Conservation (phyloP, 1,284 basidiomycete genomes). For the Phenoliferia sp. region DNA sequence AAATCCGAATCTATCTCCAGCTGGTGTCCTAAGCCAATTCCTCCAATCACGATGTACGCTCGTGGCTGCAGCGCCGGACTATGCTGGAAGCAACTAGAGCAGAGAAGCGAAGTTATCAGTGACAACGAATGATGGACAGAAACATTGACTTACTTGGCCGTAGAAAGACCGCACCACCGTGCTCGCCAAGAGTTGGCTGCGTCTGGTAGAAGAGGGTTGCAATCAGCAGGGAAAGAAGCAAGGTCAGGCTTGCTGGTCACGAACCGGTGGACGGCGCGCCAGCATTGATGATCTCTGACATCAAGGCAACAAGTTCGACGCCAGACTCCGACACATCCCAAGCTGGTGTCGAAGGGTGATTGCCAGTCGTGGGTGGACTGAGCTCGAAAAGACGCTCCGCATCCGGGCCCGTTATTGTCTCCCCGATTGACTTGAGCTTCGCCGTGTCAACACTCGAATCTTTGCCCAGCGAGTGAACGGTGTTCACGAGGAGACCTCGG, state of each 20-base stretch:
- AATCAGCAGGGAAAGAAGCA: not conserved
- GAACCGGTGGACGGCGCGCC: conserved; percentile 64
- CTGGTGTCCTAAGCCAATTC: conserved; percentile 55
- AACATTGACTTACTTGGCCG: too few relatives aligned
- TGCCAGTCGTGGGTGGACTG: not conserved
- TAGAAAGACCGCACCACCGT: conserved; percentile 87
- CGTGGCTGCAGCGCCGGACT: conserved; percentile 84
- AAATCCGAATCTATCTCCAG: conserved; percentile 61
- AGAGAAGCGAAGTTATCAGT: too few relatives aligned
- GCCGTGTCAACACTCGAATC: not conserved
- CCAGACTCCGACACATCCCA: conserved; percentile 55
- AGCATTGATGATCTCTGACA: conserved; percentile 61
- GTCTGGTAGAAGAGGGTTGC: conserved; percentile 49
- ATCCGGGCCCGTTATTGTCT: not conserved
- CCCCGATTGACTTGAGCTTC: conserved; percentile 4
- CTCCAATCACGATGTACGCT: conserved; percentile 79
- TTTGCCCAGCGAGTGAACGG: conserved; percentile 58
- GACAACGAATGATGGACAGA: too few relatives aligned
- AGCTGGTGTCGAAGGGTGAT: not conserved
- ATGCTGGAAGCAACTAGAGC: conserved; percentile 87
- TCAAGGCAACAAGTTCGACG: conserved; percentile 61
- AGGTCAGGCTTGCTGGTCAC: conserved; percentile 26
- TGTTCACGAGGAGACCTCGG: conserved; percentile 72
- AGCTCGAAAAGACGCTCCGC: not conserved
- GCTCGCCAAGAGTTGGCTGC: conserved; percentile 87